Evolutionary conservation across 2,329 filamentous ascomycete genomes (phyloP), one percentile per base, ranked within the genome.

Genomic region (Elsinoe arachidis): DNA sequence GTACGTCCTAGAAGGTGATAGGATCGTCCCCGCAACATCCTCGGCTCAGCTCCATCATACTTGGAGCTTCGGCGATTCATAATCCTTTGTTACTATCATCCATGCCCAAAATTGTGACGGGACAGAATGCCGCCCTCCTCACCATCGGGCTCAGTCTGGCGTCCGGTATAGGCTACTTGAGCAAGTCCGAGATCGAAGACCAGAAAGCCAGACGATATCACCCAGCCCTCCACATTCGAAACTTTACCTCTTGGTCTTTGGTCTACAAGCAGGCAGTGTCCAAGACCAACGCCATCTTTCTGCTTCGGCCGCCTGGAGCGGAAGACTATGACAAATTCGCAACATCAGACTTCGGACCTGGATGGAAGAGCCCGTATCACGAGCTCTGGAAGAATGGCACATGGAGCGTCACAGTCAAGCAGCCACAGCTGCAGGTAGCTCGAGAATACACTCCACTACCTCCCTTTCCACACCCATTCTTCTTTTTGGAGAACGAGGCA

Each of bases 401-500:
- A 41, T 95, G 90, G 87, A 90, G 86, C 61, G 86, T 97, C 34
- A 87, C 96, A 74, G 84, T 96, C 67, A 96, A 95, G 74, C 93
- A 97, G 73, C 93, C 93, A 1, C 85, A 96, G 69, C 74, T 97
- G 58, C 91, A 96, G 72, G 95, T 99, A 64, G 88, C 89, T 43
- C 77, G 93, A 61, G 85, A 90, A 58, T 99, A 99, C 72, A 97
- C 93, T 3, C 90, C 92, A 0, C 76, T 99, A 0, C 92, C 90
- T 0, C 79, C 83, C 0, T 47, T 62, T 2, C 58, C 59, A 14
- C 65, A 61, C 4, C 49, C 52, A 1, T 53, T 53, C 49, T 37
- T 38, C 17, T 15, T 39, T 5, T 4, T 17, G 14, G 12, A 34
- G 10, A 17, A 34, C 17, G 67, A 71, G 33, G 63, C 66, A 23